Evolutionary conservation across 441 rosid genomes (phyloP).

Genomic region (Iberis amara): DNA sequence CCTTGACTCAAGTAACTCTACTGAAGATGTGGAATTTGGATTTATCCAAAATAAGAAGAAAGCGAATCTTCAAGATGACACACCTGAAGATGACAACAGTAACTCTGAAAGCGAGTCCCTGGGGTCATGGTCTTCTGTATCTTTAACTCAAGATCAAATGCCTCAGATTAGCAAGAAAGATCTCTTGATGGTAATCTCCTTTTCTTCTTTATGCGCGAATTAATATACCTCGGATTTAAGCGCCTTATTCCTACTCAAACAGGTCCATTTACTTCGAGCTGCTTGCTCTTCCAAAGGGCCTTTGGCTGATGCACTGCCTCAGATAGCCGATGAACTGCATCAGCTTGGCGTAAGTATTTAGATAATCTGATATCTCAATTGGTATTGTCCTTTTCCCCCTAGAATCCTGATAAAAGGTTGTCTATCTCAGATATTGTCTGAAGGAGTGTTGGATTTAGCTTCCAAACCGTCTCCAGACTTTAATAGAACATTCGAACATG

Average conservation of each 20-base stretch:
- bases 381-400: neutral
- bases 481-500: slow-evolving; percentile 62
- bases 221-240: slow-evolving; percentile 1
- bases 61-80: slow-evolving; percentile 45
- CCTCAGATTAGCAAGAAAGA: slow-evolving; percentile 60
- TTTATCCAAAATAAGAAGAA: slow-evolving; percentile 37
- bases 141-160: slow-evolving; percentile 40
- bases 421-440: slow-evolving; percentile 67
- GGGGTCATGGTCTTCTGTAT: slow-evolving; percentile 45
- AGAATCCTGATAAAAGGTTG: slow-evolving; percentile 22
- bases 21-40: slow-evolving; percentile 38
- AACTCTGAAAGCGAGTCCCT: slow-evolving; percentile 41
- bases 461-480: slow-evolving; percentile 65
- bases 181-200: slow-evolving; percentile 56
- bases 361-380: slow-evolving; percentile 9
- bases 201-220: slow-evolving; percentile 11
- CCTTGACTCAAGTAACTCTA: slow-evolving; percentile 42
- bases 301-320: slow-evolving; percentile 63
- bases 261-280: slow-evolving; percentile 90
- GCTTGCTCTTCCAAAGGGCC: slow-evolving; percentile 79
- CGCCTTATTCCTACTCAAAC: slow-evolving; percentile 13
- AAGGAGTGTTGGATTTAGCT: slow-evolving; percentile 60
- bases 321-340: slow-evolving; percentile 62
- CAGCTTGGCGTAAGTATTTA: slow-evolving; percentile 67
- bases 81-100: slow-evolving; percentile 37